These are phyloP conservation scores for Fusarium hainanense DNA, from an alignment of 2,329 filamentous ascomycete species.

Conservation along the genomic window DNA sequence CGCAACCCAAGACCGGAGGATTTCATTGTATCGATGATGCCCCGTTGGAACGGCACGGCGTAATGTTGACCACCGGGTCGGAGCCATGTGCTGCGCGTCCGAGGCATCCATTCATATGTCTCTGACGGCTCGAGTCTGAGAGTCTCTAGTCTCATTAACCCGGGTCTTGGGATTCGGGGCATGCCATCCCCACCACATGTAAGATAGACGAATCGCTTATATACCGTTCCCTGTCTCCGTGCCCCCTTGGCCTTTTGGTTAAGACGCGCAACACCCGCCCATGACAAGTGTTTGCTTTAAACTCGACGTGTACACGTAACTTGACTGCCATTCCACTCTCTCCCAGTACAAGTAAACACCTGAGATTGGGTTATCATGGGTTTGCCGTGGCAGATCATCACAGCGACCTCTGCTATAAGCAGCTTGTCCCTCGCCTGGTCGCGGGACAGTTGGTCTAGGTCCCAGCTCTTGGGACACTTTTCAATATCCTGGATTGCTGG, in stretches of 20 bases:
- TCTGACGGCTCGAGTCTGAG: conserved; percentile 35
- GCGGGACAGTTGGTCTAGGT: conserved; percentile 46
- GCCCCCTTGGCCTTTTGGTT: conserved; percentile 18
- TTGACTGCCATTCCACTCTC: not conserved
- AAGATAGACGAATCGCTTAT: conserved; percentile 42
- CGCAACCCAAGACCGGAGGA: conserved; percentile 1
- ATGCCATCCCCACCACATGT: conserved; percentile 32
- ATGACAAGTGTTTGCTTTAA: conserved; percentile 10
- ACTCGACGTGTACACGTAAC: conserved; percentile 14
- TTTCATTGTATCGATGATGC: conserved; percentile 29
- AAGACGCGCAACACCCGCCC: conserved; percentile 27
- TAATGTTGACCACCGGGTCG: conserved; percentile 36
- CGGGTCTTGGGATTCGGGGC: not conserved
- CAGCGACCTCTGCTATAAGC: conserved; percentile 42
- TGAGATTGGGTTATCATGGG: conserved; percentile 30
- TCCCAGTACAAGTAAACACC: not conserved
- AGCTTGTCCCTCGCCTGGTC: conserved; percentile 35
- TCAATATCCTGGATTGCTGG: conserved; percentile 51
- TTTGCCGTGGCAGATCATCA: conserved; percentile 41
- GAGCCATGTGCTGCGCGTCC: conserved; percentile 6
- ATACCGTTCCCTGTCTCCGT: conserved; percentile 33
- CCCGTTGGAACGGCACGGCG: conserved; percentile 37
- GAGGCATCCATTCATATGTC: conserved; percentile 24
- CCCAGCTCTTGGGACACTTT: conserved; percentile 51
- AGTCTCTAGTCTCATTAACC: conserved; percentile 1